Evolutionary conservation across 768 basidiomycete species (phyloP).

Genomic region (Leccinum obscurum): DNA sequence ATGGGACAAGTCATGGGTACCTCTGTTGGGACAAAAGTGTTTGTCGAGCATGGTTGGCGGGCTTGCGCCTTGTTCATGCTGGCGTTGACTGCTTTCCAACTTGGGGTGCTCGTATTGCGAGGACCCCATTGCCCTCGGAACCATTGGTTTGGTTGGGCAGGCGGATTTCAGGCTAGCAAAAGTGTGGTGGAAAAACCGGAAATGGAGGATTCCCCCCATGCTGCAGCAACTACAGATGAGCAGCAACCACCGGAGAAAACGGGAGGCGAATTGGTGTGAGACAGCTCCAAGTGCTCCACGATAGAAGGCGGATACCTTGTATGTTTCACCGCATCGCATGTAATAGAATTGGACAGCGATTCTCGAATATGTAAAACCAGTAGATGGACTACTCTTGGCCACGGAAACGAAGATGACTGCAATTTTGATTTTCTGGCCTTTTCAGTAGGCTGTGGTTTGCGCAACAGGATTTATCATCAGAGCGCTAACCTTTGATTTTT

Average conservation of each 20-base stretch:
- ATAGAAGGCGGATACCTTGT: slow-evolving; percentile 1
- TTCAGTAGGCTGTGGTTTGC: no score
- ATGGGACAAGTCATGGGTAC: slow-evolving; percentile 86
- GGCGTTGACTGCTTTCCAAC: slow-evolving; percentile 55
- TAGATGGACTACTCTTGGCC: background rate
- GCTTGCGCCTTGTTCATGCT: slow-evolving; percentile 61
- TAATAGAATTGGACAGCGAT: background rate
- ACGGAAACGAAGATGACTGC: background rate
- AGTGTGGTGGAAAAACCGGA: slow-evolving; percentile 30
- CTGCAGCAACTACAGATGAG: slow-evolving; percentile 1
- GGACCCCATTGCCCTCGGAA: slow-evolving; percentile 58
- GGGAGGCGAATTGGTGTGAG: background rate
- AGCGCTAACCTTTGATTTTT: no score
- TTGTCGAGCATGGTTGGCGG: slow-evolving; percentile 69
- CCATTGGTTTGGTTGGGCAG: slow-evolving; percentile 66
- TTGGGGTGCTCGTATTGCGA: slow-evolving; percentile 58
- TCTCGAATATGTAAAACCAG: slow-evolving; percentile 2
- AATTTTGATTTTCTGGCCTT: background rate
- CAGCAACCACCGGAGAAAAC: slow-evolving; percentile 9
- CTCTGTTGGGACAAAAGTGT: slow-evolving; percentile 69
- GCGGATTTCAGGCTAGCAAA: slow-evolving; percentile 49
- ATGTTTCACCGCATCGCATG: background rate
- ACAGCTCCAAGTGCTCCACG: background rate
- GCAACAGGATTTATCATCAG: no score
- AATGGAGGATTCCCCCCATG: background rate